phyloP scores from a whole-genome alignment of 768 basidiomycete genomes.

The Psilocybe azurescens region DNA sequence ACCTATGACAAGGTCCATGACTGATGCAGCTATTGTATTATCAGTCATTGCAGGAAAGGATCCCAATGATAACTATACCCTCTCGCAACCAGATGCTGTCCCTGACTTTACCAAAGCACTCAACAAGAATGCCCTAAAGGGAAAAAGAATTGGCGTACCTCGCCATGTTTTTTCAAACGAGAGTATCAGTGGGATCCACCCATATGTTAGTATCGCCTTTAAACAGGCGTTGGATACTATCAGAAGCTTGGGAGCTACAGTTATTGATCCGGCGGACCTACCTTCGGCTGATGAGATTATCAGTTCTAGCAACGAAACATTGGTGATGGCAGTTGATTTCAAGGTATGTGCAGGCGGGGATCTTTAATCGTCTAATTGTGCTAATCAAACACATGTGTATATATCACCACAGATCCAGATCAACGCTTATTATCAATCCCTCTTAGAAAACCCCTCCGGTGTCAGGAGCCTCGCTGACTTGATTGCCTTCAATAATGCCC shows the following conservation, averaged over 20 bases:
- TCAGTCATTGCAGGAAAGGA: constrained; percentile 62
- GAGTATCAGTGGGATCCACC: constrained; percentile 36
- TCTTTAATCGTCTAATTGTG: not conserved
- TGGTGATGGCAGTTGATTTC: constrained; percentile 60
- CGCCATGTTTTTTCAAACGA: constrained; percentile 42
- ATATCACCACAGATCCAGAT: constrained; percentile 48
- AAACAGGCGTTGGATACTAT: constrained; percentile 43
- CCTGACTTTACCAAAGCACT: constrained; percentile 64
- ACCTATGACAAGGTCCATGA: constrained; percentile 56
- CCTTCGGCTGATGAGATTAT: constrained; percentile 57
- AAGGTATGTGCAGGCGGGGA: constrained; percentile 45
- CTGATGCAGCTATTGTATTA: constrained; percentile 61
- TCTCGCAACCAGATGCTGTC: constrained; percentile 53
- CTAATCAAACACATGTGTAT: not conserved
- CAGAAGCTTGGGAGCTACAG: constrained; percentile 47
- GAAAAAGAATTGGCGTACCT: constrained; percentile 61
- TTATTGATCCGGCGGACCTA: constrained; percentile 69
- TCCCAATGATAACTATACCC: constrained; percentile 58
- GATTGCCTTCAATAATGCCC: constrained; percentile 59
- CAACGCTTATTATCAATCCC: constrained; percentile 48
- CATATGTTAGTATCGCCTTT: constrained; percentile 42
- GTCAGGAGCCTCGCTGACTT: constrained; percentile 60
- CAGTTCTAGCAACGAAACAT: constrained; percentile 54
- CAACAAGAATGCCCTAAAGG: constrained; percentile 48
- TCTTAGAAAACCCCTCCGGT: constrained; percentile 59